Evolutionary conservation across 441 rosid species (phyloP).

Genomic region (Mallotus repandus): DNA sequence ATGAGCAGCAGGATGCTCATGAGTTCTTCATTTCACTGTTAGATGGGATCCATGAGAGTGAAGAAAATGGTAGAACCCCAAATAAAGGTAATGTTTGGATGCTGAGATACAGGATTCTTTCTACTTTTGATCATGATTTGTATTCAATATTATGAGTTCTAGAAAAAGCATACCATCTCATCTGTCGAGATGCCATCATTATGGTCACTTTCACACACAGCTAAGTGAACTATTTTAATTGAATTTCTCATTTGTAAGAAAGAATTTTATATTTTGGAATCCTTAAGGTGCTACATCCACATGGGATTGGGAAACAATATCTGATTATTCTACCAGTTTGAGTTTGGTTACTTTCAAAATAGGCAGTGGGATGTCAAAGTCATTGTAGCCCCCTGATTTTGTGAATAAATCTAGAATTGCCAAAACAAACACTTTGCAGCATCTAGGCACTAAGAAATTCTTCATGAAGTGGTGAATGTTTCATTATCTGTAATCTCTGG

Average conservation of each 20-base stretch:
- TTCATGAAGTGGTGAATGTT: not conserved
- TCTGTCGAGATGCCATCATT: not conserved
- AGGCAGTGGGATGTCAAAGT: too few relatives aligned
- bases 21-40: conserved; percentile 85
- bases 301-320: not conserved
- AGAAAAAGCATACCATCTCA: not conserved
- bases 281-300: not conserved
- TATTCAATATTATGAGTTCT: conserved; percentile 1
- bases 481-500: not conserved
- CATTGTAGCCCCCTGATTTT: too few relatives aligned
- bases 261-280: not conserved
- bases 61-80: conserved; percentile 47
- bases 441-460: not conserved
- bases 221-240: not conserved
- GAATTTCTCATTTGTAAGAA: not conserved
- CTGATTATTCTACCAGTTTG: not conserved
- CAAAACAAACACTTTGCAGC: not conserved
- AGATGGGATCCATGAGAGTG: conserved; percentile 77
- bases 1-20: conserved; percentile 87
- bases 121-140: conserved; percentile 11
- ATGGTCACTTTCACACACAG: not conserved
- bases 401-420: conserved; percentile 9
- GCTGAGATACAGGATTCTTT: conserved; percentile 16
- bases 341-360: too few relatives aligned
- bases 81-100: conserved; percentile 49